phyloP scores from a whole-genome alignment of 2,329 filamentous ascomycete genomes.

The Uncinocarpus reesii region DNA sequence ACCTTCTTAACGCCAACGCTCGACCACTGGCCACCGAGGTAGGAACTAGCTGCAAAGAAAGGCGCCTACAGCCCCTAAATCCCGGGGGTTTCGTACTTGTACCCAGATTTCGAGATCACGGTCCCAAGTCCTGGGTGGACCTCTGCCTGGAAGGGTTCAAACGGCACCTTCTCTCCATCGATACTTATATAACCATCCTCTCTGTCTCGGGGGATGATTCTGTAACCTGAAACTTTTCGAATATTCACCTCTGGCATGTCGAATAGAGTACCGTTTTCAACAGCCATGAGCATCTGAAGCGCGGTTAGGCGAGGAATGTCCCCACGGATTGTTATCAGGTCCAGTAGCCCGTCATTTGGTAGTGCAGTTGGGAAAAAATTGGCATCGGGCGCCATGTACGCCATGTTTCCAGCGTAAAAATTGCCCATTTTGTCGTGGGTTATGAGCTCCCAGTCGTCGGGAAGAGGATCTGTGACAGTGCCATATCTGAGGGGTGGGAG shows the following conservation, averaged over 20 bases:
- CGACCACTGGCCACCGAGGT: not conserved
- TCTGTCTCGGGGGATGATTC: constrained; percentile 65
- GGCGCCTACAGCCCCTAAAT: not conserved
- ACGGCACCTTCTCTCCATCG: constrained; percentile 79
- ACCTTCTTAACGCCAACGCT: not conserved
- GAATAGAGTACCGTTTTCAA: constrained; percentile 67
- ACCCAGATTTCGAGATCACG: constrained; percentile 65
- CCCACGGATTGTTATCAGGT: constrained; percentile 71
- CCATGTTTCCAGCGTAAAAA: constrained; percentile 93
- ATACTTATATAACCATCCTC: constrained; percentile 80
- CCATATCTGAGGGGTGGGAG: constrained; percentile 70
- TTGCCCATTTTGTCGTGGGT: constrained; percentile 72
- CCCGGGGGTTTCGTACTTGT: constrained; percentile 55
- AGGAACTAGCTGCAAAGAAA: not conserved
- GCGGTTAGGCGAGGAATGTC: constrained; percentile 58
- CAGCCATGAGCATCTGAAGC: constrained; percentile 57
- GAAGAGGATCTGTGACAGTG: constrained; percentile 65
- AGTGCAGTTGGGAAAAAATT: constrained; percentile 72
- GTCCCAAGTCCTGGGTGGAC: constrained; percentile 72
- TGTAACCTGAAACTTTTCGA: constrained; percentile 76
- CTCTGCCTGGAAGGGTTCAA: constrained; percentile 84
- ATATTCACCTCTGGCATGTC: constrained; percentile 69
- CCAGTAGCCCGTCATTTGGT: constrained; percentile 74
- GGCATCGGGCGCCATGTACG: constrained; percentile 74
- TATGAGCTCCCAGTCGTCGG: constrained; percentile 63